Evolutionary conservation across 1,284 basidiomycete species (phyloP).

Genomic region (Rhodofomes roseus): DNA sequence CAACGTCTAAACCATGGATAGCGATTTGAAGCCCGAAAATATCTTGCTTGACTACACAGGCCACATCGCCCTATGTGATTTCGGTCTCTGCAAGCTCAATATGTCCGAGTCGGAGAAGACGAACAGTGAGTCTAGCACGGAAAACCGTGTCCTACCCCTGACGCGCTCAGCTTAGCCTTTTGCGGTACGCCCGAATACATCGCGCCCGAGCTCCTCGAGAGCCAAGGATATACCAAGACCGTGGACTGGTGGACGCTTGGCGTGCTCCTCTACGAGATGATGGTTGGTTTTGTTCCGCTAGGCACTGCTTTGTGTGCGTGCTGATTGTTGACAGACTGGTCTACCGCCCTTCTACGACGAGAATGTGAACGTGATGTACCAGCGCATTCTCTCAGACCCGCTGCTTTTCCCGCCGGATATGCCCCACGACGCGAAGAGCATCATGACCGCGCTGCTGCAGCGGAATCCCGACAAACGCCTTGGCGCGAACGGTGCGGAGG

Average conservation of each 20-base stretch:
- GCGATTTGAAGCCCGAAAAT: slow-evolving; percentile 97
- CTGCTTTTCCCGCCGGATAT: slow-evolving; percentile 93
- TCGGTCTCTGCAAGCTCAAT: slow-evolving; percentile 98
- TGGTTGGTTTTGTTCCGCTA: slow-evolving; percentile 44
- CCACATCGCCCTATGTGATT: slow-evolving; percentile 97
- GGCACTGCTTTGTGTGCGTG: neutral
- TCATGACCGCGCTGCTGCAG: slow-evolving; percentile 87
- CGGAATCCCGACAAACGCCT: slow-evolving; percentile 86
- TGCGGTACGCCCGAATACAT: slow-evolving; percentile 99
- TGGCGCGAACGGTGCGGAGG: slow-evolving; percentile 90
- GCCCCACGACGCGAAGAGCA: slow-evolving; percentile 81
- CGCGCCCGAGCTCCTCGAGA: slow-evolving; percentile 92
- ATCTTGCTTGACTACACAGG: slow-evolving; percentile 97
- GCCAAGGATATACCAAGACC: slow-evolving; percentile 97
- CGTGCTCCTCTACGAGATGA: slow-evolving; percentile 98
- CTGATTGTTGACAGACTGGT: slow-evolving; percentile 59
- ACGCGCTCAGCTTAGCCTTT: slow-evolving; percentile 62
- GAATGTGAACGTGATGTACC: slow-evolving; percentile 98
- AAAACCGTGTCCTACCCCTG: slow-evolving; percentile 2
- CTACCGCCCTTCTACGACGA: slow-evolving; percentile 99
- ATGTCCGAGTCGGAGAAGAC: slow-evolving; percentile 99
- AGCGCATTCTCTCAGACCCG: slow-evolving; percentile 93
- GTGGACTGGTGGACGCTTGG: slow-evolving; percentile 99
- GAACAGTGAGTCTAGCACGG: slow-evolving; percentile 64
- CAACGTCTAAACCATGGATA: slow-evolving; percentile 23